Evolutionary conservation across 1,284 basidiomycete genomes (phyloP).

Genomic region (Pseudozyma sp.): DNA sequence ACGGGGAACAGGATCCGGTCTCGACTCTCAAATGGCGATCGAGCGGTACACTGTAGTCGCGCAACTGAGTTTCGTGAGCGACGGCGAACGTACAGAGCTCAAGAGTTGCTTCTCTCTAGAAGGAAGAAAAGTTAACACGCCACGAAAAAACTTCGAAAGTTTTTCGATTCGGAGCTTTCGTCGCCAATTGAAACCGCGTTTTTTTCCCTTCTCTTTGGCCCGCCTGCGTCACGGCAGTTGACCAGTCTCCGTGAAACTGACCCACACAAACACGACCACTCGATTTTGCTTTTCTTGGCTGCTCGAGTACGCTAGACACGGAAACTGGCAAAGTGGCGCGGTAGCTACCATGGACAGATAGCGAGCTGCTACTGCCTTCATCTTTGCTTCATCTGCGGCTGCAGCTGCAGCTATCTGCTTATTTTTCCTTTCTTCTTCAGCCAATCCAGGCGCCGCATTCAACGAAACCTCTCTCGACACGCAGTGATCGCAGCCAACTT

Average conservation of each 20-base stretch:
- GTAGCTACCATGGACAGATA: constrained; percentile 9
- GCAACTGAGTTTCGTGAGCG: not conserved
- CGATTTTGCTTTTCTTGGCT: constrained; percentile 8
- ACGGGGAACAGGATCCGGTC: not conserved
- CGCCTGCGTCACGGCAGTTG: constrained; percentile 2
- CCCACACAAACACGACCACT: not conserved
- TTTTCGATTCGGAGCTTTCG: constrained; percentile 28
- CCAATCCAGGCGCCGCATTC: constrained; percentile 3
- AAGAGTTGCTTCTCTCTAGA: not conserved
- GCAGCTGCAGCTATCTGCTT: not conserved
- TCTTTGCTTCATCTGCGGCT: constrained; percentile 15
- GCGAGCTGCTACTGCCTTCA: constrained; percentile 38
- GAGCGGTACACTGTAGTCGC: too few species aligned
- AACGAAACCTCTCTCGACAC: not conserved
- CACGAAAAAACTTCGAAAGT: constrained; percentile 4
- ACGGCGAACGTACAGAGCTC: not conserved
- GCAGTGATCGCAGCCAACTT: constrained; percentile 2
- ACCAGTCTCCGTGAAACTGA: not conserved
- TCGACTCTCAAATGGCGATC: not conserved
- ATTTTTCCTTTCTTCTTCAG: not conserved
- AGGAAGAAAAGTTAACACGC: constrained; percentile 28
- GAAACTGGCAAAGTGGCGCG: constrained; percentile 1
- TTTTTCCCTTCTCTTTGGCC: not conserved
- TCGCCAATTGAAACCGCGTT: constrained; percentile 30
- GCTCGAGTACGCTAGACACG: constrained; percentile 11